Evolutionary conservation across 1,284 basidiomycete genomes (phyloP).

Genomic region (Ceratobasidium theobromae): DNA sequence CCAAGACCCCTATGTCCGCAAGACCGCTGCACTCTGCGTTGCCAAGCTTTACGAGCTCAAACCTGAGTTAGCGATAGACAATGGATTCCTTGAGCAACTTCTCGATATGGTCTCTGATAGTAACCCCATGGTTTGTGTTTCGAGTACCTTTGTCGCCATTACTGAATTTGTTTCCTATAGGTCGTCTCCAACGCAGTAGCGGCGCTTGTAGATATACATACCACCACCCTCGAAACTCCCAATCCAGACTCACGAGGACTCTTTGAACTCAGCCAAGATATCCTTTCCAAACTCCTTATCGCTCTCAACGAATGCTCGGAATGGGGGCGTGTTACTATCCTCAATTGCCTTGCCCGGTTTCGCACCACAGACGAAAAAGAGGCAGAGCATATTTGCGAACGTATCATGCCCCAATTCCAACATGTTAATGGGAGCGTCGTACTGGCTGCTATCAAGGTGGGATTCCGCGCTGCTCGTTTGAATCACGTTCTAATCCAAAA

Average conservation of each 20-base stretch:
- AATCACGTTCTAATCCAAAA: slow-evolving; percentile 6
- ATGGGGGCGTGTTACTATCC: slow-evolving; percentile 94
- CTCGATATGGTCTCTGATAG: slow-evolving; percentile 91
- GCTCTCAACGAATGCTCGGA: slow-evolving; percentile 98
- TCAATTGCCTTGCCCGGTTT: slow-evolving; percentile 86
- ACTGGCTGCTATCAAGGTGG: slow-evolving; percentile 88
- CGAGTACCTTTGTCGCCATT: neutral
- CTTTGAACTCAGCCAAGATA: slow-evolving; percentile 78
- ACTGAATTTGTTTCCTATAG: slow-evolving; percentile 46
- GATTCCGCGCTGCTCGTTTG: slow-evolving; percentile 34
- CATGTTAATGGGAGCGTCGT: slow-evolving; percentile 96
- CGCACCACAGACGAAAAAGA: slow-evolving; percentile 85
- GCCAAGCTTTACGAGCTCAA: slow-evolving; percentile 97
- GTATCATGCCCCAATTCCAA: slow-evolving; percentile 97
- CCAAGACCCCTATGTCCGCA: slow-evolving; percentile 97
- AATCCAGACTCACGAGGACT: slow-evolving; percentile 59
- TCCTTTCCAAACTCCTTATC: slow-evolving; percentile 88
- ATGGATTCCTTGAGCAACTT: slow-evolving; percentile 88
- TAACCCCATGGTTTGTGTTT: slow-evolving; percentile 85
- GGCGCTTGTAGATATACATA: slow-evolving; percentile 93
- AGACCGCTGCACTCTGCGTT: slow-evolving; percentile 94
- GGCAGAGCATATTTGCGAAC: slow-evolving; percentile 97
- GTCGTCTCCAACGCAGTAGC: slow-evolving; percentile 95
- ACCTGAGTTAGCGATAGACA: slow-evolving; percentile 91
- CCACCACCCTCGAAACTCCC: slow-evolving; percentile 43